phyloP scores from a whole-genome alignment of 805 yeast genomes.

The Ascoidea asiatica region DNA sequence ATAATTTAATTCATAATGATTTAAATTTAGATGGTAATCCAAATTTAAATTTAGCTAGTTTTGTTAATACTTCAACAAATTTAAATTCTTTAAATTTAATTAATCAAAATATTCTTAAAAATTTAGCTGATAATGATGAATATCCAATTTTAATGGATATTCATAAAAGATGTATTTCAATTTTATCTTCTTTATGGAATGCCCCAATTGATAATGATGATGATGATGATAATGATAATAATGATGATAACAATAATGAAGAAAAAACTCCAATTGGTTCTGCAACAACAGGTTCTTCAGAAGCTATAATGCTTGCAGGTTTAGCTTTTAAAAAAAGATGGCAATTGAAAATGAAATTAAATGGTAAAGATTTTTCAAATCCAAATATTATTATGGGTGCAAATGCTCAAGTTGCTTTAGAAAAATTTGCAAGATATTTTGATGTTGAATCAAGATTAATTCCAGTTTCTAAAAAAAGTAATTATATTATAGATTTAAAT shows the following conservation, averaged over 20 bases:
- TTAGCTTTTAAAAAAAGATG: slow-evolving; percentile 83
- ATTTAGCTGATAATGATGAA: slow-evolving; percentile 87
- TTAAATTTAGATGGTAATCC: slow-evolving; percentile 77
- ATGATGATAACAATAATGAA: slow-evolving; percentile 12
- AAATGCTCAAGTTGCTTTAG: slow-evolving; percentile 88
- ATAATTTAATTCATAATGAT: slow-evolving; percentile 56
- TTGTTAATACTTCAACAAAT: slow-evolving; percentile 66
- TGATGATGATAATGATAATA: slow-evolving; percentile 10
- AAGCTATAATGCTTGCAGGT: slow-evolving; percentile 90
- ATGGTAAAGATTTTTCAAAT: slow-evolving; percentile 42
- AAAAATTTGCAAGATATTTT: slow-evolving; percentile 87
- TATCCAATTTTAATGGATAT: slow-evolving; percentile 75
- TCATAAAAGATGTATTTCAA: slow-evolving; percentile 73
- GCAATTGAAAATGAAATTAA: slow-evolving; percentile 52
- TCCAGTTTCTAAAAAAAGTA: slow-evolving; percentile 44
- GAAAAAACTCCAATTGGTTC: slow-evolving; percentile 53
- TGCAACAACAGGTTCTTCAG: slow-evolving; percentile 89
- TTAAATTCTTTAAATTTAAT: slow-evolving; percentile 40
- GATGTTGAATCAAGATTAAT: slow-evolving; percentile 79
- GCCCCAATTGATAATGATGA: slow-evolving; percentile 30
- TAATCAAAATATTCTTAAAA: slow-evolving; percentile 65
- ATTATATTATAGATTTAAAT: slow-evolving; percentile 50
- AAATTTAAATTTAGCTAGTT: slow-evolving; percentile 73
- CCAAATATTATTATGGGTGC: slow-evolving; percentile 90
- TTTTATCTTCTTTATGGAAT: slow-evolving; percentile 70